phyloP scores from a whole-genome alignment of 192 early-diverging fungal genomes.

The Mortierella alpina region DNA sequence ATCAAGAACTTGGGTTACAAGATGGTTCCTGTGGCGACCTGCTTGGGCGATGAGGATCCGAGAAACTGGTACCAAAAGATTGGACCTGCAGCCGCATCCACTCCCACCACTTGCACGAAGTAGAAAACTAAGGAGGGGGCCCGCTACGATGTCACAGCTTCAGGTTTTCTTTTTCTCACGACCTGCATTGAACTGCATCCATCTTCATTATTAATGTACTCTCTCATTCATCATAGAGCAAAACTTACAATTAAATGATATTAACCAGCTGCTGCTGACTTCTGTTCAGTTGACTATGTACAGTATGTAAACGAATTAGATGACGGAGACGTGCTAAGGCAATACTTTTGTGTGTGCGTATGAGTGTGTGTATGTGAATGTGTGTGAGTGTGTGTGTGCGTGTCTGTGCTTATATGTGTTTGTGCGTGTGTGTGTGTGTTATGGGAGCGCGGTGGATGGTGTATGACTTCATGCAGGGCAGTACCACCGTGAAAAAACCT shows the following conservation, averaged over 20 bases:
- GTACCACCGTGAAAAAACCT: slow-evolving; percentile 44
- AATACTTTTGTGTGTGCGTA: background rate
- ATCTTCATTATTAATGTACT: too few relatives aligned
- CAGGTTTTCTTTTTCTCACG: too few relatives aligned
- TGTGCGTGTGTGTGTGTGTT: background rate
- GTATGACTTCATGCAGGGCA: background rate
- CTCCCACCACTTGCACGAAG: slow-evolving; percentile 45
- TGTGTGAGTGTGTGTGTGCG: background rate
- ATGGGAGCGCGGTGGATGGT: background rate
- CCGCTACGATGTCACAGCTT: too few relatives aligned
- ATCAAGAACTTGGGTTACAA: slow-evolving; percentile 47
- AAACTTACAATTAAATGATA: too few relatives aligned
- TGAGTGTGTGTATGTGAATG: background rate
- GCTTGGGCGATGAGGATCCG: slow-evolving; percentile 46
- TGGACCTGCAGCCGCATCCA: slow-evolving; percentile 21
- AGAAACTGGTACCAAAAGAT: slow-evolving; percentile 47
- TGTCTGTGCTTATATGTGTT: background rate
- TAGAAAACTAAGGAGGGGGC: background rate
- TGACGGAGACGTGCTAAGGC: background rate
- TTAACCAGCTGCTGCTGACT: too few relatives aligned
- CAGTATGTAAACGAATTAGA: too few relatives aligned
- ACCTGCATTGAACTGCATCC: too few relatives aligned
- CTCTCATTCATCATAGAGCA: too few relatives aligned
- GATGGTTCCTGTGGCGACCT: slow-evolving; percentile 44
- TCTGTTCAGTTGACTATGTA: too few relatives aligned